Evolutionary conservation across 495 filamentous ascomycete genomes (phyloP), one percentile per base, ranked within the genome.

Genomic region (Xylaria flabelliformis): DNA sequence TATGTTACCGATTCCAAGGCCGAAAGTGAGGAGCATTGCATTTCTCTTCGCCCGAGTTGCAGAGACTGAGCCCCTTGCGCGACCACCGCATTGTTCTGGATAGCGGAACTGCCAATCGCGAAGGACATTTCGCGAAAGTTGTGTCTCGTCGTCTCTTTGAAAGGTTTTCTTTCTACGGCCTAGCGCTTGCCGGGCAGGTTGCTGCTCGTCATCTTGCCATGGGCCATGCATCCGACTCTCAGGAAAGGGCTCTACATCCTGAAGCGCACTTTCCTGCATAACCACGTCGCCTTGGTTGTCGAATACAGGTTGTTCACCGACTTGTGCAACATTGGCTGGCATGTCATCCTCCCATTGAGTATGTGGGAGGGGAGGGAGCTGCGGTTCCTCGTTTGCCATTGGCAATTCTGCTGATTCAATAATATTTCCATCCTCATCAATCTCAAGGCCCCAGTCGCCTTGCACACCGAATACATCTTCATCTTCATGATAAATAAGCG

Each of bases 91-190:
- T 58, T 88, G 88, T 1, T 75, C 65, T 44, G 88, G 61, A 67
- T 94, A 94, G 39, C 90, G 79, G 0, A 83, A 75, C 67, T 87
- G 86, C 89, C 90, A 91, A n/a, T 81, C 73, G 12, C 83, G 86
- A 19, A 93, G 76, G 15, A 51, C 19, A 12, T 77, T 75, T 69
- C 88, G 89, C 61, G 85, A 84, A 29, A 94, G 74, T 34, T 87
- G 79, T 2, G 81, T 85, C 24, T 77, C 76, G 12, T 76, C 72
- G 70, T 89, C 89, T 2, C 80, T 75, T 26, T 71, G 69, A 42
- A 81, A 10, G 76, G 77, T 72, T 69, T 73, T 70, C 74, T 69
- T 73, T 72, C 76, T 75, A 61, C 58, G 74, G 63, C 76, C 59
- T 64, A 77, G 73, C 10, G 69, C 77, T 73, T 76, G 68, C 32